Base-by-base conservation (phyloP, 306 rosid genomes). In the Dalbergia oliveri region DNA sequence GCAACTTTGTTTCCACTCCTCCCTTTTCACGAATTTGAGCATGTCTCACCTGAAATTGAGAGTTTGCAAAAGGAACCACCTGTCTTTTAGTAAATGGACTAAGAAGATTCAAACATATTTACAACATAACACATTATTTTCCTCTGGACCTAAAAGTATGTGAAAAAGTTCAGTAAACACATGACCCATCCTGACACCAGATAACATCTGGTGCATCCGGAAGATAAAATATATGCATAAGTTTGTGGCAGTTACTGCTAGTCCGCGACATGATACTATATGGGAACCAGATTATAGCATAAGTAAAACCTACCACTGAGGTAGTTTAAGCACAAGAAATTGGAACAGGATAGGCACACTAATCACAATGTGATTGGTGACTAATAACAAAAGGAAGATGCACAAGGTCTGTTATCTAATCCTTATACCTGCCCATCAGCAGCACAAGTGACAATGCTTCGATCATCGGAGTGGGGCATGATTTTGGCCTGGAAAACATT, bases 371-470 rank as follows among this genome's bases (percentile, higher is more conserved):
- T 33, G 65, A 8, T 26, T 26, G 31, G 31, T 26, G 31, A 26
- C 31, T 26, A 26, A 2, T 0, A 26, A 26, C 31, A 2, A 26
- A 26, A 26, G 31, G 31, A 26, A 26, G 31, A 15, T 33, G 39
- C 37, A 54, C 16, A 26, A 35, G 34, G 56, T 54, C 21, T 15
- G 57, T 77, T 15, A 50, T 57, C 47, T 77, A 15, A 23, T 57
- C 5, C 37, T 44, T 11, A 43, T 82, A 91, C 98, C 98, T 91
- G 94, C 35, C 99, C 99, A 88, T 95, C 98, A 69, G 98, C 98
- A 73, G 91, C 98, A 72, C 97, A 92, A 57, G 99, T 93, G 63
- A 93, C 90, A 45, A 95, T 89, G 87, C 85, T 81, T 31, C 85
- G 90, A 81, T 90, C 97, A 77, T 91, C 84, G 0, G 96, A 89